Conservation (phyloP, 2,329 filamentous ascomycete genomes). For the Madurella mycetomatis region DNA sequence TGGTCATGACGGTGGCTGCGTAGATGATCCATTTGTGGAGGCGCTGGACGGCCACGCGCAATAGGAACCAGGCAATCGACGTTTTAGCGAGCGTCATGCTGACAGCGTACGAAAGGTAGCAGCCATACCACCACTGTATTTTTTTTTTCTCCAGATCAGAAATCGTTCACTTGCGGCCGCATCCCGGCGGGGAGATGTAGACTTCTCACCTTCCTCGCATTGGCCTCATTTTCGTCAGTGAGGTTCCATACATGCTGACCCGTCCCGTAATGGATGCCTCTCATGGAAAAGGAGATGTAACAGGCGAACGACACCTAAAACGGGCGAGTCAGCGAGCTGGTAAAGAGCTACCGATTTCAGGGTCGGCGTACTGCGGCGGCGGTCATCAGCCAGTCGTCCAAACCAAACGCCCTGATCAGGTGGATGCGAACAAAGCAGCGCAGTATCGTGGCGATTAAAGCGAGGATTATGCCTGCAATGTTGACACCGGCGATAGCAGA, state of each 20-base stretch:
- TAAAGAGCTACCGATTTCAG: neutral
- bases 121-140: constrained; percentile 23
- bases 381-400: constrained; percentile 39
- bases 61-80: constrained; percentile 41
- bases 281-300: constrained; percentile 33
- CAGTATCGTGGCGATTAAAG: constrained; percentile 25
- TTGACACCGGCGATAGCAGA: constrained; percentile 33
- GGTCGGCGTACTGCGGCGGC: constrained; percentile 26
- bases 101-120: constrained; percentile 22
- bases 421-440: constrained; percentile 33
- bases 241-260: constrained; percentile 36
- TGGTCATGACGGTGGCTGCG: constrained; percentile 32
- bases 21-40: constrained; percentile 35
- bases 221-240: constrained; percentile 20
- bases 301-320: constrained; percentile 28
- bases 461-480: constrained; percentile 25
- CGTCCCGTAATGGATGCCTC: constrained; percentile 38
- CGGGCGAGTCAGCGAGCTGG: neutral
- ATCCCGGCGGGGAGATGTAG: neutral
- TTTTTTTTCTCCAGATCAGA: neutral
- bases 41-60: constrained; percentile 36
- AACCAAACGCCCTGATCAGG: constrained; percentile 37
- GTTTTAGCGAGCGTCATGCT: constrained; percentile 34
- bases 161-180: neutral
- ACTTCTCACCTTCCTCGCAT: constrained; percentile 34